phyloP scores from a whole-genome alignment of 75 land plant genomes.

The Isoetes taiwanensis region DNA sequence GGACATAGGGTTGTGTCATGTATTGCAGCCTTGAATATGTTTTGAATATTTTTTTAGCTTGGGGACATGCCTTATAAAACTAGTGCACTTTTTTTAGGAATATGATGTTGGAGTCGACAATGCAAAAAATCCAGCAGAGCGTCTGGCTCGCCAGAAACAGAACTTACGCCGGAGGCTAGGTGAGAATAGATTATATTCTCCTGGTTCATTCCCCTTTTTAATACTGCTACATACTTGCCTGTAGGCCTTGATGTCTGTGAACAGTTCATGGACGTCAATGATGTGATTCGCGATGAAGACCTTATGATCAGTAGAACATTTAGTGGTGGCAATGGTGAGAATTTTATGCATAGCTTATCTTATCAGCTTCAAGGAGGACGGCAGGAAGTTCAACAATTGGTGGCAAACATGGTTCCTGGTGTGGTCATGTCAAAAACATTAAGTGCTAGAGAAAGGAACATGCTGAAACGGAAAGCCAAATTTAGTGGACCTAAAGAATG shows the following conservation, averaged over 20 bases:
- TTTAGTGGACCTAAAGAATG: conserved; percentile 54
- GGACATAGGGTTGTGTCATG: neutral
- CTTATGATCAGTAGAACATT: conserved; percentile 43
- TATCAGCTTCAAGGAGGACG: conserved; percentile 6
- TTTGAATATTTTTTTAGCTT: neutral
- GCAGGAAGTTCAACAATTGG: conserved; percentile 56
- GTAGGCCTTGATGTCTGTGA: conserved; percentile 92
- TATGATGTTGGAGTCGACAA: conserved; percentile 76
- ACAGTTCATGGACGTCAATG: conserved; percentile 89
- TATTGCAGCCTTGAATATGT: neutral
- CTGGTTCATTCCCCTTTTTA: neutral
- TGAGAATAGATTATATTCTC: conserved; percentile 12
- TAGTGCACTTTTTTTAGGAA: conserved; percentile 41
- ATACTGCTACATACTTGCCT: neutral
- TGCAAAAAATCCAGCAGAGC: conserved; percentile 54
- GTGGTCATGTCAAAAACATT: conserved; percentile 33
- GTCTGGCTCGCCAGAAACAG: conserved; percentile 82
- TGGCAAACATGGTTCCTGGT: conserved; percentile 67
- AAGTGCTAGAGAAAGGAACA: conserved; percentile 83
- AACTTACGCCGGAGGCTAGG: conserved; percentile 84
- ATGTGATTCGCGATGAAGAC: conserved; percentile 93
- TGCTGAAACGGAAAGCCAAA: conserved; percentile 89
- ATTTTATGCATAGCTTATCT: conserved; percentile 7
- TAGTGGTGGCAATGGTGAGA: conserved; percentile 35
- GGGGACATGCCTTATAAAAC: neutral